Conservation (phyloP, 768 basidiomycete genomes). For the Russula vinacea region DNA sequence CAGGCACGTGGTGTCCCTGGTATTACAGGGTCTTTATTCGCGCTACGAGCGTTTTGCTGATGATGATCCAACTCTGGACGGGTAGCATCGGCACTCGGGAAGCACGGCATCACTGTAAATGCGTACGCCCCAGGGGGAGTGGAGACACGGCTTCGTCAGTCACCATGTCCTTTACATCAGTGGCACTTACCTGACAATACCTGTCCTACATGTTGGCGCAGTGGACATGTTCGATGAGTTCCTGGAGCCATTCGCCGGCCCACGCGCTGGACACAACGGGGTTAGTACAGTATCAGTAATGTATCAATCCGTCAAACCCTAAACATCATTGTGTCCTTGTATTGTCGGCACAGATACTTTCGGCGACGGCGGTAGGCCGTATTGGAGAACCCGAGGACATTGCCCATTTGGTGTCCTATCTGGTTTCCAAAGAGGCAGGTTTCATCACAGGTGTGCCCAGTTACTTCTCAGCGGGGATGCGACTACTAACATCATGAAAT, state of each 20-base stretch:
- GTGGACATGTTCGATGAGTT: constrained; percentile 14
- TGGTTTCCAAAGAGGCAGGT: constrained; percentile 25
- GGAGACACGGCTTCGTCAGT: constrained; percentile 28
- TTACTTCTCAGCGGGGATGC: no score
- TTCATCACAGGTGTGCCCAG: constrained; percentile 28
- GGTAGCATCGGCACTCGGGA: constrained; percentile 27
- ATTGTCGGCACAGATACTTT: background rate
- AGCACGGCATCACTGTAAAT: constrained; percentile 32
- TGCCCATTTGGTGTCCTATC: constrained; percentile 30
- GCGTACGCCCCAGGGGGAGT: constrained; percentile 31
- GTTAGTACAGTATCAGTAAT: background rate
- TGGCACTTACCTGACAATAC: background rate
- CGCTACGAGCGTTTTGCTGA: background rate
- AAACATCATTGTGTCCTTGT: background rate
- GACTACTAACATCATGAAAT: background rate
- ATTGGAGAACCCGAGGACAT: constrained; percentile 24
- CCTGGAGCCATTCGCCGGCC: constrained; percentile 16
- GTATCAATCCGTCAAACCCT: no score
- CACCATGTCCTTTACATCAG: background rate
- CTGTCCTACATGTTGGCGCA: background rate
- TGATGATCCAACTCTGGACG: background rate
- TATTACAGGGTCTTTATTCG: background rate
- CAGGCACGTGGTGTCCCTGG: constrained; percentile 20
- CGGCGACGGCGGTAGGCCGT: background rate
- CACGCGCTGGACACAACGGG: constrained; percentile 2